Evolutionary conservation across 306 rosid genomes (phyloP).

Genomic region (Cucurbita argyrosperma): DNA sequence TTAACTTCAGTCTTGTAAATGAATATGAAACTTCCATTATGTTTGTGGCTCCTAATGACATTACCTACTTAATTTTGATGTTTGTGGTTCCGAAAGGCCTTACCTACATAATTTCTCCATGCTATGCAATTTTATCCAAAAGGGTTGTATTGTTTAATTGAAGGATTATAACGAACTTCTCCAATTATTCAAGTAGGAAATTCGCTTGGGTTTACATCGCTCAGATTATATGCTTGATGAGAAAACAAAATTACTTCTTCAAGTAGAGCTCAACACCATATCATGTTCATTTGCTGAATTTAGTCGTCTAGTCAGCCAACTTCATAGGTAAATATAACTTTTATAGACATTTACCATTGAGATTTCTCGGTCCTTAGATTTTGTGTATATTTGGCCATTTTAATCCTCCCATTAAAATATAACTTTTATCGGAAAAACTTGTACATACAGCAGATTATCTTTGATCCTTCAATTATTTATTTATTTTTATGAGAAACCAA

Average conservation of each 20-base stretch:
- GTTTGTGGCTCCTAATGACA: too few relatives aligned
- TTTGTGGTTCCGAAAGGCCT: not conserved
- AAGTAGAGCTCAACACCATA: constrained; percentile 81
- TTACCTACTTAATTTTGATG: not conserved
- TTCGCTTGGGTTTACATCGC: constrained; percentile 86
- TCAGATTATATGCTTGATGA: constrained; percentile 96
- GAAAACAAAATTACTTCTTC: constrained; percentile 59
- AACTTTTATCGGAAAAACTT: not conserved
- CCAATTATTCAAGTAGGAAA: constrained; percentile 37
- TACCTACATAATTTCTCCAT: not conserved
- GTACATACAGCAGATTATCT: not conserved
- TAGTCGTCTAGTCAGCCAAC: constrained; percentile 45
- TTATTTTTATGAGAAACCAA: not conserved
- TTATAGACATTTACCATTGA: constrained; percentile 3
- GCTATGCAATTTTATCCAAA: not conserved
- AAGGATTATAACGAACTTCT: not conserved
- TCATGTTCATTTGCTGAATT: constrained; percentile 77
- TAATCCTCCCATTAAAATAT: not conserved
- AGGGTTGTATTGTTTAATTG: not conserved
- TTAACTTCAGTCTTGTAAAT: not conserved
- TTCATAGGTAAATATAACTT: constrained; percentile 44
- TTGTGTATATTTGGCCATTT: not conserved
- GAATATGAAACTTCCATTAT: not conserved
- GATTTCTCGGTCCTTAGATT: not conserved
- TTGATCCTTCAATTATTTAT: not conserved